These are phyloP conservation scores for Hamamelis virginiana DNA, from an alignment of 164 flowering plant species.

Conservation along the genomic window DNA sequence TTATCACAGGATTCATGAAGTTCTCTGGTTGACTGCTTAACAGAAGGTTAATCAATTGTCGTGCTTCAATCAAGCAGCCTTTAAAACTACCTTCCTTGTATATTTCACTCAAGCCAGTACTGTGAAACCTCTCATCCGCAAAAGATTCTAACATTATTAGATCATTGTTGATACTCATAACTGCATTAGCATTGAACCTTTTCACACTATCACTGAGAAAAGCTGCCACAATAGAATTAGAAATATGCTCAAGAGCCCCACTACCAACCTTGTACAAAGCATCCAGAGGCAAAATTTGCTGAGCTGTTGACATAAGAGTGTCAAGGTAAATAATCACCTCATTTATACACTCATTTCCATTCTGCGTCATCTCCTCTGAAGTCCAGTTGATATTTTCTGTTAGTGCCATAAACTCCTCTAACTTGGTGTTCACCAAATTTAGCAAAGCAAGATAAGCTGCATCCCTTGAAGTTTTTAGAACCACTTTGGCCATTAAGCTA, in stretches of 20 bases:
- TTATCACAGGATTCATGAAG: slow-evolving; percentile 87
- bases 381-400: slow-evolving; percentile 77
- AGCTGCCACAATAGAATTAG: slow-evolving; percentile 53
- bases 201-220: slow-evolving; percentile 81
- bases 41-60: slow-evolving; percentile 79
- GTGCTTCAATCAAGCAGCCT: slow-evolving; percentile 64
- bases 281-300: slow-evolving; percentile 78
- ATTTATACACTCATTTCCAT: slow-evolving; percentile 57
- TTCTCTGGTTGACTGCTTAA: slow-evolving; percentile 85
- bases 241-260: slow-evolving; percentile 81
- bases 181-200: slow-evolving; percentile 76
- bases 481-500: slow-evolving; percentile 65
- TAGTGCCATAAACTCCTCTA: slow-evolving; percentile 73
- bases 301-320: slow-evolving; percentile 75
- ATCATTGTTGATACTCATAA: slow-evolving; percentile 60
- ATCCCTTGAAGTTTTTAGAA: slow-evolving; percentile 78
- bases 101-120: slow-evolving; percentile 63
- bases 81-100: slow-evolving; percentile 63
- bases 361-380: slow-evolving; percentile 55
- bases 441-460: slow-evolving; percentile 70
- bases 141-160: slow-evolving; percentile 64
- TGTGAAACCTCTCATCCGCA: slow-evolving; percentile 74
- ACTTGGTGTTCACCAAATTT: slow-evolving; percentile 57
- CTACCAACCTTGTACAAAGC: slow-evolving; percentile 73
- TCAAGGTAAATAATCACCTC: slow-evolving; percentile 77